Evolutionary conservation across 768 basidiomycete species (phyloP).

Genomic region (Strobilomyces confusus): DNA sequence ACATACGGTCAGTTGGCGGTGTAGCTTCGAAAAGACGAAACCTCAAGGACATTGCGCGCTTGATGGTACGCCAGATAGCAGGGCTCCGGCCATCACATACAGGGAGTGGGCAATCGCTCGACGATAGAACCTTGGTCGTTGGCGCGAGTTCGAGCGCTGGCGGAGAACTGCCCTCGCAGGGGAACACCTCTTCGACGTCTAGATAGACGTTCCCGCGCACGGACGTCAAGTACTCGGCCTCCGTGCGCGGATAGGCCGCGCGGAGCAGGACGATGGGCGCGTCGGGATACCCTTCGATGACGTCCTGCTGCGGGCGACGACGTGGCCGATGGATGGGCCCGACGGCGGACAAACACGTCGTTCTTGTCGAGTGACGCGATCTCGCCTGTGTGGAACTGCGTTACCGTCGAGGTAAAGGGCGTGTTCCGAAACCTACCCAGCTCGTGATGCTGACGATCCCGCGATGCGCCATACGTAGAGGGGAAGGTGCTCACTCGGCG

Average conservation of each 20-base stretch:
- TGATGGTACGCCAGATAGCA: constrained; percentile 68
- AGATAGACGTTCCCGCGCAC: constrained; percentile 72
- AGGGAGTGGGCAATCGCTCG: constrained; percentile 32
- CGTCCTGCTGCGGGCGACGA: constrained; percentile 63
- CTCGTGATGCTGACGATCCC: constrained; percentile 44
- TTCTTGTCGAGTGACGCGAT: neutral
- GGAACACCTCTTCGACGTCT: constrained; percentile 80
- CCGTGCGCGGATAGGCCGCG: constrained; percentile 74
- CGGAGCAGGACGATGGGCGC: constrained; percentile 68
- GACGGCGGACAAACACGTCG: neutral
- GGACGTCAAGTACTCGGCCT: constrained; percentile 72
- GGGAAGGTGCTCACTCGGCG: constrained; percentile 65
- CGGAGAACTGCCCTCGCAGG: constrained; percentile 53
- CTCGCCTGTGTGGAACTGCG: constrained; percentile 74
- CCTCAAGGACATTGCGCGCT: constrained; percentile 58
- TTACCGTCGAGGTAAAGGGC: constrained; percentile 20
- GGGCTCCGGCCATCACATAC: constrained; percentile 59
- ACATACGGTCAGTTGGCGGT: constrained; percentile 50
- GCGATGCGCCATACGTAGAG: constrained; percentile 51
- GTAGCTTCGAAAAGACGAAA: constrained; percentile 22
- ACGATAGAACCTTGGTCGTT: constrained; percentile 80
- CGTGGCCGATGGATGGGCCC: constrained; percentile 50
- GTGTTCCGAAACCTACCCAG: constrained; percentile 45
- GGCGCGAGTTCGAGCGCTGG: constrained; percentile 70
- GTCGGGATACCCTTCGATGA: constrained; percentile 60